A percentile compares a stretch with the other conserved stretches of the same genome.
phyloP scores from a whole-genome alignment of 1,139 yeast genomes.

The Candida sojae region DNA sequence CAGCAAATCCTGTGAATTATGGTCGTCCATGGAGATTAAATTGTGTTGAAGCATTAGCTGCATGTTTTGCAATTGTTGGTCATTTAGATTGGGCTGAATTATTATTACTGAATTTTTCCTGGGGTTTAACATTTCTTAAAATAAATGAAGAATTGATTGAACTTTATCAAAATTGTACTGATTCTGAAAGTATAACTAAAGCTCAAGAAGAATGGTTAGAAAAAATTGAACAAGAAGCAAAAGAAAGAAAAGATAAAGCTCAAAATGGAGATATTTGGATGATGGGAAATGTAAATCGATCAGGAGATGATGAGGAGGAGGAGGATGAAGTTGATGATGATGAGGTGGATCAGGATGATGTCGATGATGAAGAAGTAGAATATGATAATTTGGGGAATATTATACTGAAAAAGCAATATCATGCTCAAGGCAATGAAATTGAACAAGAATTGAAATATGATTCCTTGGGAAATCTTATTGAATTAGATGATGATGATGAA shows the following conservation, averaged over 20 bases:
- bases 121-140: conserved; percentile 88
- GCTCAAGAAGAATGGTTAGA: conserved; percentile 82
- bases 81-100: conserved; percentile 85
- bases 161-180: conserved; percentile 77
- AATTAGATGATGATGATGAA: conserved; percentile 8
- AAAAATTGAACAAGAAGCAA: conserved; percentile 65
- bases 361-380: conserved; percentile 12
- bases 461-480: conserved; percentile 16
- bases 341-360: conserved; percentile 10
- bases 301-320: conserved; percentile 13
- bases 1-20: conserved; percentile 95
- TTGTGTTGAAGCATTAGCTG: conserved; percentile 97
- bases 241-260: conserved; percentile 57
- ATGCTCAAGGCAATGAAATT: conserved; percentile 12
- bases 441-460: conserved; percentile 14
- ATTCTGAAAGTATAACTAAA: conserved; percentile 66
- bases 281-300: conserved; percentile 73
- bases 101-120: conserved; percentile 76
- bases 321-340: conserved; percentile 6
- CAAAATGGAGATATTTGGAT: conserved; percentile 71
- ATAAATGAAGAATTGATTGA: conserved; percentile 79
- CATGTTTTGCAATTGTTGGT: conserved; percentile 94
- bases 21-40: conserved; percentile 96
- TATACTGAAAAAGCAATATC: conserved; percentile 12
- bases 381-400: conserved; percentile 18